Evolutionary conservation across 768 basidiomycete species (phyloP).

Genomic region (Jaapia argillacea): DNA sequence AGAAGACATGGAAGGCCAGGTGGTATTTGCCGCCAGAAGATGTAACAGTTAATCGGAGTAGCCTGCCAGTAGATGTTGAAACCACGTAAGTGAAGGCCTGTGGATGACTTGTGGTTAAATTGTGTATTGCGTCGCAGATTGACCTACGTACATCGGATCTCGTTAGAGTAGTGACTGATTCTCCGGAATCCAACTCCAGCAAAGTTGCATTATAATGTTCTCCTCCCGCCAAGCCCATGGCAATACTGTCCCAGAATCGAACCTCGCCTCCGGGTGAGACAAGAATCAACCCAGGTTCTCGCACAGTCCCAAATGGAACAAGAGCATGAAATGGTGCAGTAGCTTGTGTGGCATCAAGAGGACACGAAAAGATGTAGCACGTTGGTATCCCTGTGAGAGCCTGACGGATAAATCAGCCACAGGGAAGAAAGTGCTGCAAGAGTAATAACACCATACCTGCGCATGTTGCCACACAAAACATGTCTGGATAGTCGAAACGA

Average conservation of each 20-base stretch:
- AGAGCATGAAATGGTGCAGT: slow-evolving; percentile 40
- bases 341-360: slow-evolving; percentile 41
- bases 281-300: slow-evolving; percentile 85
- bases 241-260: slow-evolving; percentile 84
- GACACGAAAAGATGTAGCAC: slow-evolving; percentile 77
- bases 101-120: no score
- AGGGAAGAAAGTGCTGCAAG: slow-evolving; percentile 1
- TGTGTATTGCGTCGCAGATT: slow-evolving; percentile 3
- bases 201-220: slow-evolving; percentile 46
- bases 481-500: slow-evolving; percentile 60
- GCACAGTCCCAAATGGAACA: slow-evolving; percentile 51
- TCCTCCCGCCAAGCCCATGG: slow-evolving; percentile 74
- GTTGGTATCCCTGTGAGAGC: slow-evolving; percentile 65
- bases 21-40: slow-evolving; percentile 64
- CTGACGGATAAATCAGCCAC: slow-evolving; percentile 15
- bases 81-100: slow-evolving; percentile 59
- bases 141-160: slow-evolving; percentile 46
- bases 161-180: slow-evolving; percentile 56
- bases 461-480: slow-evolving; percentile 83
- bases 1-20: slow-evolving; percentile 47
- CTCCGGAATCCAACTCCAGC: slow-evolving; percentile 40
- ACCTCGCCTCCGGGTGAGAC: slow-evolving; percentile 61
- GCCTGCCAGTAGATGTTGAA: slow-evolving; percentile 55
- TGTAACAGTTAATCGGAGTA: slow-evolving; percentile 55
- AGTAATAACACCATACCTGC: slow-evolving; percentile 30